These are phyloP conservation scores for Elongisporangium anandrum DNA, from an alignment of 352 stramenopile genomes.

Conservation along the genomic window DNA sequence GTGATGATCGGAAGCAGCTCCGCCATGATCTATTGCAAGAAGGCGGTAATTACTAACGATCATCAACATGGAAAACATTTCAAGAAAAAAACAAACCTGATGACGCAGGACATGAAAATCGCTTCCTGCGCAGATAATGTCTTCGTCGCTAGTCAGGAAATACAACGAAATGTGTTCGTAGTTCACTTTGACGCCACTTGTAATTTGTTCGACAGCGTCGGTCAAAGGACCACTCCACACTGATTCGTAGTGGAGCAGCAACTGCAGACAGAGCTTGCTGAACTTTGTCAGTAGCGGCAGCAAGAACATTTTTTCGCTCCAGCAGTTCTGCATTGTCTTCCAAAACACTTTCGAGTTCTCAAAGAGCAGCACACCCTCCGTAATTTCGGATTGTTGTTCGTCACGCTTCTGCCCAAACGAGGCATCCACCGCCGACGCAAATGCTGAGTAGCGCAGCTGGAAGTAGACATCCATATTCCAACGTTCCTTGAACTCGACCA, in stretches of 20 bases:
- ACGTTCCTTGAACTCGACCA: constrained; percentile 80
- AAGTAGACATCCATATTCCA: constrained; percentile 90
- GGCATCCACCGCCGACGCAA: constrained; percentile 43
- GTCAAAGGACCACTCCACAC: constrained; percentile 51
- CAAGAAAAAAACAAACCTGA: constrained; percentile 29
- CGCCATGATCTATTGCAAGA: constrained; percentile 37
- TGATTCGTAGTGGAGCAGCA: constrained; percentile 55
- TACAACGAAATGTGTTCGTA: constrained; percentile 32
- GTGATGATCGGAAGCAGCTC: constrained; percentile 37
- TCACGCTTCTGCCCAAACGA: constrained; percentile 37
- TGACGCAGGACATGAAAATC: constrained; percentile 62
- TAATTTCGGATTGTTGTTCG: constrained; percentile 8
- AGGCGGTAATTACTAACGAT: neutral
- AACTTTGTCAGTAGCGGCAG: constrained; percentile 52
- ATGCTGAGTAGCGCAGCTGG: constrained; percentile 59
- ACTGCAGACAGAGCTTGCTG: constrained; percentile 65
- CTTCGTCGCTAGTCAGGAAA: constrained; percentile 49
- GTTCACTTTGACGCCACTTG: constrained; percentile 41
- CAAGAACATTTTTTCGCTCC: constrained; percentile 51
- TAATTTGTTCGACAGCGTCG: constrained; percentile 36
- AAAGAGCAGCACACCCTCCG: constrained; percentile 25
- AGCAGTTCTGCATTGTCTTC: constrained; percentile 51
- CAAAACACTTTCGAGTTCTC: constrained; percentile 48
- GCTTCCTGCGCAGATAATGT: constrained; percentile 63
- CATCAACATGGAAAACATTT: neutral